Evolutionary conservation across 257 asterid genomes (phyloP), one percentile per base, ranked within the genome.

Genomic region (Solanum rostratum): DNA sequence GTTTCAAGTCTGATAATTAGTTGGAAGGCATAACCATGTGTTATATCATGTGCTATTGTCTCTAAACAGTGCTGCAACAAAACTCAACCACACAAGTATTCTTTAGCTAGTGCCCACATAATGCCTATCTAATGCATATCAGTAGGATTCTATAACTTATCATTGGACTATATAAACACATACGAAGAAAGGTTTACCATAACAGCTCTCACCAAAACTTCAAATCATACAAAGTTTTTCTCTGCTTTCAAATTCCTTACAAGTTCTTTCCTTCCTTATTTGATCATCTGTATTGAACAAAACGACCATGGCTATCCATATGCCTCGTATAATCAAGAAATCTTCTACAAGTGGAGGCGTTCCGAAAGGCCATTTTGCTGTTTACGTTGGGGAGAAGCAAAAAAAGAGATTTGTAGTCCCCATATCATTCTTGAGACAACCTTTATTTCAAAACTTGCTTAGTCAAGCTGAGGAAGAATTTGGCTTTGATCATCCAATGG

Each of bases 331-430:
- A 46, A 45, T 73, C 80, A 73, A 73, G 81, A 73, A 83, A 8
- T 45, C 83, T 81, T n/a, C 71, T 43, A n/a, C 78, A 8, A 50
- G 62, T 33, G 52, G 54, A 22, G 70, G 84, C 30, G 82, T 87
- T 33, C 89, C 90, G 10, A 90, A 73, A 59, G 92, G 92, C 18
- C 73, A 82, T 45, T 84, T 81, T 30, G 63, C 84, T 4, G 86
- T 87, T 6, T 88, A 84, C 85, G 92, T 90, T 60, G 91, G 91
- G 57, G 87, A 88, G 54, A 11, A 41, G n/a, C 83, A 87, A 16
- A 86, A 63, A 87, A 90, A 82, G 87, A 66, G 86, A 19, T 85
- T 50, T 29, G 82, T 88, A 27, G 79, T 86, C 37, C 91, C 91
- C 0, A 19, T 90, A 4, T 37, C 88, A 8, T 86, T 79, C 80